These are phyloP conservation scores for Fraxinus quadrangulata DNA, from an alignment of 257 asterid genomes.

Conservation along the genomic window DNA sequence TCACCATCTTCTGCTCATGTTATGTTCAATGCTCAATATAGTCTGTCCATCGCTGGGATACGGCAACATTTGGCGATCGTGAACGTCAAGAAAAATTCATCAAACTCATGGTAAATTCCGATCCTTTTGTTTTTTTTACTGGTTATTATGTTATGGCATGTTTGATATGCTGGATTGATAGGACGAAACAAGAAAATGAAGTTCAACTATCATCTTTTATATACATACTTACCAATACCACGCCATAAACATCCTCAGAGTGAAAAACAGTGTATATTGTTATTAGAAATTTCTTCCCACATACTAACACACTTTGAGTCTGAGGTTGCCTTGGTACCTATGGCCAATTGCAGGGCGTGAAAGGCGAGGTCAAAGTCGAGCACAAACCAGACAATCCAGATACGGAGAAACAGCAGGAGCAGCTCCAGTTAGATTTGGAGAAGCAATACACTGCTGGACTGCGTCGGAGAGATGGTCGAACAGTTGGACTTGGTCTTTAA, in stretches of 20 bases:
- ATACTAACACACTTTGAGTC: slow-evolving; percentile 96
- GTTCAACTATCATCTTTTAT: slow-evolving; percentile 16
- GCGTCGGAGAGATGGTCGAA: slow-evolving; percentile 98
- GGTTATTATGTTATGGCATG: slow-evolving; percentile 12
- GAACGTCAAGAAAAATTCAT: slow-evolving; percentile 96
- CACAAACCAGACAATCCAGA: slow-evolving; percentile 58
- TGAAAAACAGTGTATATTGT: slow-evolving; percentile 7
- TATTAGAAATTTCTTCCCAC: slow-evolving; percentile 30
- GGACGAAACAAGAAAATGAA: slow-evolving; percentile 2
- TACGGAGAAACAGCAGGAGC: slow-evolving; percentile 80
- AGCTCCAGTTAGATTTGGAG: slow-evolving; percentile 91
- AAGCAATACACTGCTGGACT: slow-evolving; percentile 96
- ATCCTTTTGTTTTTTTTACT: slow-evolving; percentile 26
- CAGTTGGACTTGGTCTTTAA: slow-evolving; percentile 95
- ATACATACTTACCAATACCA: background rate
- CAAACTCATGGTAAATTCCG: slow-evolving; percentile 92
- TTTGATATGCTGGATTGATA: background rate
- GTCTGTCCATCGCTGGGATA: slow-evolving; percentile 85
- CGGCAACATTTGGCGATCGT: slow-evolving; percentile 74
- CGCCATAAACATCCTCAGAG: background rate
- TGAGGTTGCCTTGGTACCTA: slow-evolving; percentile 95
- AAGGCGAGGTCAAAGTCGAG: slow-evolving; percentile 67
- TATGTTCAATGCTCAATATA: slow-evolving; percentile 42
- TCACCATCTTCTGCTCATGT: slow-evolving; percentile 43
- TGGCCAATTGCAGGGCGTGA: slow-evolving; percentile 99